Conservation (phyloP, 106 monocot species). For the Acorus gramineus region DNA sequence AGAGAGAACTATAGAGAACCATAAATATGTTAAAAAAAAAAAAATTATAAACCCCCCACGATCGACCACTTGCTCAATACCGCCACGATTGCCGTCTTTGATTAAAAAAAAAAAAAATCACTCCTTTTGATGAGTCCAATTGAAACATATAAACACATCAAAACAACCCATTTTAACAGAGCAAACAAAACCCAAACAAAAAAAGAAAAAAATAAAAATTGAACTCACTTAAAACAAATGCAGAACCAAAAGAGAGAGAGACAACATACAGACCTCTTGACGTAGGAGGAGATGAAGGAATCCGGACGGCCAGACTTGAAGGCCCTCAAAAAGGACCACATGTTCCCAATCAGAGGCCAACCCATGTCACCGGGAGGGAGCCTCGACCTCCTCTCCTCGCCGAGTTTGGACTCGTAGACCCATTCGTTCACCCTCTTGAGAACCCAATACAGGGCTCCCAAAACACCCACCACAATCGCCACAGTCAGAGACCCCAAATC, state of each 20-base stretch:
- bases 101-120: no score
- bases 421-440: constrained; percentile 23
- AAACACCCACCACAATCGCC: constrained; percentile 1
- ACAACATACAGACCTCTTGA: constrained; percentile 19
- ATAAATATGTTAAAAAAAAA: no score
- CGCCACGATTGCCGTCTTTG: no score
- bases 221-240: constrained; percentile 16
- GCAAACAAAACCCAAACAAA: no score
- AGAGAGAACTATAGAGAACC: no score
- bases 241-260: constrained; percentile 1
- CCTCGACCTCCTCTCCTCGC: constrained; percentile 7
- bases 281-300: constrained; percentile 38
- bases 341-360: constrained; percentile 46
- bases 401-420: constrained; percentile 22
- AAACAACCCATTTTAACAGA: not conserved
- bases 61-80: no score
- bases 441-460: not conserved
- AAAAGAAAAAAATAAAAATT: no score
- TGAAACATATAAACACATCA: not conserved
- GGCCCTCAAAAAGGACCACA: constrained; percentile 47
- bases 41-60: no score
- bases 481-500: not conserved
- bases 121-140: no score
- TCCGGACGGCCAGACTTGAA: constrained; percentile 50
- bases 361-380: constrained; percentile 61